Evolutionary conservation across 805 yeast species (phyloP).

Genomic region (Kodamaea hsintzibuensis): DNA sequence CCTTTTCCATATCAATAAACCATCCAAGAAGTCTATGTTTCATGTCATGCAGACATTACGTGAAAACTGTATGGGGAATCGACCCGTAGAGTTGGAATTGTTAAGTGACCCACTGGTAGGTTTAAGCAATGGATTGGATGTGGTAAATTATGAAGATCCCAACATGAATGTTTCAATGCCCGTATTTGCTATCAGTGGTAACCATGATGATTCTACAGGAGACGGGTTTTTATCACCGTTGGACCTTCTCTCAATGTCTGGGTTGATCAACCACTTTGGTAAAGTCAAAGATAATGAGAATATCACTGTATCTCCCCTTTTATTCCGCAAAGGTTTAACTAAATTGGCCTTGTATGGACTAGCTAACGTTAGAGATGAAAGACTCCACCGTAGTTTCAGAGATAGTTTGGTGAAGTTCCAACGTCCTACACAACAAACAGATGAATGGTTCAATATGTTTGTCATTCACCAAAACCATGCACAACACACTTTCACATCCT

Average conservation of each 20-base stretch:
- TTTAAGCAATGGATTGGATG: conserved; percentile 61
- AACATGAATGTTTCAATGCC: conserved; percentile 88
- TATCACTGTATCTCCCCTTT: conserved; percentile 70
- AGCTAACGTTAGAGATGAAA: conserved; percentile 85
- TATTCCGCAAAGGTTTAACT: conserved; percentile 81
- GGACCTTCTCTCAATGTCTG: conserved; percentile 79
- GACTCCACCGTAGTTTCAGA: conserved; percentile 78
- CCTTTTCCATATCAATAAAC: conserved; percentile 86
- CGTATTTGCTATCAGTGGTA: conserved; percentile 89
- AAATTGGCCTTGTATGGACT: conserved; percentile 85
- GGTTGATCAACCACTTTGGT: conserved; percentile 89
- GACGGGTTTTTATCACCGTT: conserved; percentile 78
- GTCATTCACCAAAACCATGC: conserved; percentile 92
- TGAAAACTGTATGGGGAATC: conserved; percentile 74
- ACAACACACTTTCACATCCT: conserved; percentile 75
- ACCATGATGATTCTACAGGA: conserved; percentile 96
- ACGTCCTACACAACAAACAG: conserved; percentile 58
- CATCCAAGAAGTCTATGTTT: conserved; percentile 80
- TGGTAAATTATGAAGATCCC: conserved; percentile 87
- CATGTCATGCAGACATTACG: conserved; percentile 77
- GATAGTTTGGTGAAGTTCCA: conserved; percentile 79
- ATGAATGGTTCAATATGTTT: conserved; percentile 81
- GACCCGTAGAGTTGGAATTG: conserved; percentile 82
- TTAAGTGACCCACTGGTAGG: conserved; percentile 74
- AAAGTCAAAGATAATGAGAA: conserved; percentile 73